These are phyloP conservation scores for Pisolithus marmoratus DNA, from an alignment of 768 basidiomycete species.

Conservation along the genomic window DNA sequence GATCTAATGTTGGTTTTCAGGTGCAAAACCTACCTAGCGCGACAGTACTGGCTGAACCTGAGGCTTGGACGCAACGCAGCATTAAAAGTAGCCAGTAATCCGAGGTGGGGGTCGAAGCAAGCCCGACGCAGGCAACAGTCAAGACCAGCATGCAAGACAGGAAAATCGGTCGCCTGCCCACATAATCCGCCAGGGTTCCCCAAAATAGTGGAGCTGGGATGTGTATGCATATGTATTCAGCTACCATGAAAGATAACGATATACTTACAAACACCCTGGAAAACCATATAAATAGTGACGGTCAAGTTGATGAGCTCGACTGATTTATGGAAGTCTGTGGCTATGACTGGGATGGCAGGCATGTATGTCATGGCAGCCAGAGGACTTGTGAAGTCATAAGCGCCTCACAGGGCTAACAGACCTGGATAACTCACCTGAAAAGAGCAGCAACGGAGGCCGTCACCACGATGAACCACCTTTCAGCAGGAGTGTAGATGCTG, in stretches of 20 bases:
- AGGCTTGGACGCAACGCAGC: constrained; percentile 74
- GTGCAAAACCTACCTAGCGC: constrained; percentile 48
- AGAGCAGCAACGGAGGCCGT: constrained; percentile 51
- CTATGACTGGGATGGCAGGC: constrained; percentile 66
- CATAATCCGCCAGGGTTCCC: constrained; percentile 59
- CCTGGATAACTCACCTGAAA: constrained; percentile 42
- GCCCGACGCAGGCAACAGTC: constrained; percentile 57
- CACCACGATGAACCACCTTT: constrained; percentile 62
- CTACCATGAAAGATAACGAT: background rate
- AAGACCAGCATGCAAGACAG: constrained; percentile 60
- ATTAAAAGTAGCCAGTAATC: constrained; percentile 78
- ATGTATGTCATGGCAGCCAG: constrained; percentile 71
- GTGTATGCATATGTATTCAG: background rate
- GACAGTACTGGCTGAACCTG: constrained; percentile 74
- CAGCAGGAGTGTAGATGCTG: constrained; percentile 43
- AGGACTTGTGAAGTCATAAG: constrained; percentile 36
- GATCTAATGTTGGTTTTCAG: background rate
- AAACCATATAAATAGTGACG: constrained; percentile 51
- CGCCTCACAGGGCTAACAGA: background rate
- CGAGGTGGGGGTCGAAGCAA: constrained; percentile 47
- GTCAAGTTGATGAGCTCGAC: constrained; percentile 71
- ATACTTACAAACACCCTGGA: constrained; percentile 39
- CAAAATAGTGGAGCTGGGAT: constrained; percentile 51
- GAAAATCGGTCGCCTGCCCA: constrained; percentile 61
- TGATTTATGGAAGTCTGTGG: constrained; percentile 49